Evolutionary conservation across 1,284 basidiomycete species (phyloP), one percentile per base, ranked within the genome.

Genomic region (Xerocomus amazonicus): DNA sequence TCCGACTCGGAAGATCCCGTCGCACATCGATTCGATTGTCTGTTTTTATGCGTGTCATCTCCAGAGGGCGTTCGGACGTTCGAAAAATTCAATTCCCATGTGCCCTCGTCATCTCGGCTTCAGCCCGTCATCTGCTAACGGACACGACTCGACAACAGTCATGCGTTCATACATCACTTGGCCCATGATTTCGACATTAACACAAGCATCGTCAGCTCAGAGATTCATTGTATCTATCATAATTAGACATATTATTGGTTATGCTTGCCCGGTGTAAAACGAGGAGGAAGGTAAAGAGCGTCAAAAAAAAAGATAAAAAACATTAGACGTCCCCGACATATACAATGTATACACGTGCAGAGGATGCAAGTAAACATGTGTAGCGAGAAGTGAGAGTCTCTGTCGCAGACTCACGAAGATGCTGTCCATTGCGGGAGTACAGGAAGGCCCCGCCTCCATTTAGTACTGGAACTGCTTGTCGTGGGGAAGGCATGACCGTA

Each of bases 351-450:
- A 32, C 53, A 50, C 43, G 50, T 31, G 46, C 47, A 47, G 46
- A 45, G 53, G 45, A 43, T 37, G 41, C n/a, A 16, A 44, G 50
- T 29, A 35, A 43, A 51, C 38, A 47, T n/a, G n/a, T n/a, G n/a
- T 47, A 45, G 40, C 35, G 39, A 31, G 38, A 7, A 16, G 9
- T 43, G 28, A 52, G 39, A 45, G 14, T n/a, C n/a, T n/a, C n/a
- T 14, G 17, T 44, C 32, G 29, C 23, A 12, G 32, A 51, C 52
- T 59, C 45, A 65, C 44, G 61, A 54, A 27, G 62, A 51, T 34
- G 57, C 48, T 34, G 59, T 59, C 65, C 62, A 68, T 45, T 68
- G 62, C 12, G 53, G 38, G 16, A 67, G 47, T 35, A 63, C 47
- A 32, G 63, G 66, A 33, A 66, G 52, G 14, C 54, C 63, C 29